These are phyloP conservation scores for Knoxia roxburghii DNA, from an alignment of 257 asterid species.

Conservation along the genomic window DNA sequence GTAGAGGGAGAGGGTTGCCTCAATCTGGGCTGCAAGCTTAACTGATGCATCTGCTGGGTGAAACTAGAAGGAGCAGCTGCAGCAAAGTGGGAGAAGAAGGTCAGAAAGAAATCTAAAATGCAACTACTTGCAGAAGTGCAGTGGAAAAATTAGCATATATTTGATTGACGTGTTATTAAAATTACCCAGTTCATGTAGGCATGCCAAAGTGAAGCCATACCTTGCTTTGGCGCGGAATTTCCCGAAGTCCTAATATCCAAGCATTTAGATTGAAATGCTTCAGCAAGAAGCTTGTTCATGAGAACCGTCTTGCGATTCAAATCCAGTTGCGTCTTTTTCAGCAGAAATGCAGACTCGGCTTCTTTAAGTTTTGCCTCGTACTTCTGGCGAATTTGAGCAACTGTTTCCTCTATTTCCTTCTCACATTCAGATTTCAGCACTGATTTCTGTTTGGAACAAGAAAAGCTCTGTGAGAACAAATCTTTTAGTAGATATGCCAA, in stretches of 20 bases:
- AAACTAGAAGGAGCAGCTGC: slow-evolving; percentile 37
- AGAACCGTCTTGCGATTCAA: slow-evolving; percentile 32
- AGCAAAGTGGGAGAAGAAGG: slow-evolving; percentile 1
- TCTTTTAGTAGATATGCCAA: not conserved
- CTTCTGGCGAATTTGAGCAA: slow-evolving; percentile 38
- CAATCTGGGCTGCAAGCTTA: slow-evolving; percentile 22
- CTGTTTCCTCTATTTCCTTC: slow-evolving; percentile 51
- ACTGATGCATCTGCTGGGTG: slow-evolving; percentile 41
- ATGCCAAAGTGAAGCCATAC: slow-evolving; percentile 29
- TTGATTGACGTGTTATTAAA: too few relatives aligned
- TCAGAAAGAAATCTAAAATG: not conserved
- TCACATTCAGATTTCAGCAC: slow-evolving; percentile 43
- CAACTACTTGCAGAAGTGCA: not conserved
- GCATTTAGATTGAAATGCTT: slow-evolving; percentile 38
- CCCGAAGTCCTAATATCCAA: slow-evolving; percentile 42
- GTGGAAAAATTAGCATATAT: not conserved
- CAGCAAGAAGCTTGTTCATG: slow-evolving; percentile 53
- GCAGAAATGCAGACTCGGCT: slow-evolving; percentile 31
- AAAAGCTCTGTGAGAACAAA: not conserved
- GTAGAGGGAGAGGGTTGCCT: slow-evolving; percentile 27
- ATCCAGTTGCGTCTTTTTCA: slow-evolving; percentile 33
- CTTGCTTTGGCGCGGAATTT: slow-evolving; percentile 42
- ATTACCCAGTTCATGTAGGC: slow-evolving; percentile 1
- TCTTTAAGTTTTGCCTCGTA: slow-evolving; percentile 46
- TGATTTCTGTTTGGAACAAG: slow-evolving; percentile 36